Conservation (phyloP, 352 stramenopile genomes). For the Blastocystis sp. region DNA sequence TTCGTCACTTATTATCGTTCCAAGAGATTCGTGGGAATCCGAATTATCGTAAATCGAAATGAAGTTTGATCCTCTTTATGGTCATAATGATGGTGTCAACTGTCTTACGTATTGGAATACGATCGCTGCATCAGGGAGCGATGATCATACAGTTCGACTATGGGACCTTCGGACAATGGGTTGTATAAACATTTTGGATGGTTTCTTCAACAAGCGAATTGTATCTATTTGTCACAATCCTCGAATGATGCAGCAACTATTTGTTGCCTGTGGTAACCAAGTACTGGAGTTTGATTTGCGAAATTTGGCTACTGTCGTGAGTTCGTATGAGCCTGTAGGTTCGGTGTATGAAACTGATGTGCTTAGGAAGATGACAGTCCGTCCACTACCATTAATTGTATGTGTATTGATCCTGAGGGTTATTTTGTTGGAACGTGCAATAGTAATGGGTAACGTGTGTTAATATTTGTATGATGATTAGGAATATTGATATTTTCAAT, state of each 20-base stretch:
- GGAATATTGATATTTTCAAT: slow-evolving; percentile 25
- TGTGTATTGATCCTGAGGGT: slow-evolving; percentile 34
- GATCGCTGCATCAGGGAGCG: slow-evolving; percentile 12
- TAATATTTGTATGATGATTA: not conserved
- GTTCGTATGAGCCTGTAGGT: not conserved
- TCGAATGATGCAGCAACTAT: not conserved
- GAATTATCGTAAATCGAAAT: not conserved
- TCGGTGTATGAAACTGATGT: not conserved
- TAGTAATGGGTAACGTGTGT: not conserved
- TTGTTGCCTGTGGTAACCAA: slow-evolving; percentile 10
- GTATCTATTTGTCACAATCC: slow-evolving; percentile 18
- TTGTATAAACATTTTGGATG: not conserved
- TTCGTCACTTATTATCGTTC: not conserved
- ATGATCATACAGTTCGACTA: slow-evolving; percentile 28
- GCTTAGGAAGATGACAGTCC: not conserved
- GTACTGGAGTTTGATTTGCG: slow-evolving; percentile 15
- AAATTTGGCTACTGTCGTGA: not conserved
- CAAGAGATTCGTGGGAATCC: no score
- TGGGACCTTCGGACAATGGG: not conserved
- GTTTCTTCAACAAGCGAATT: slow-evolving; percentile 13
- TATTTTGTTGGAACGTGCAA: slow-evolving; percentile 15
- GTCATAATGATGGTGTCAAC: slow-evolving; percentile 18
- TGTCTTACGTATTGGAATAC: slow-evolving; percentile 54
- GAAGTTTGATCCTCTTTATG: slow-evolving; percentile 27
- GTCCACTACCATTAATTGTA: not conserved